Evolutionary conservation across 768 basidiomycete genomes (phyloP).

Genomic region (Podaxis sp.): DNA sequence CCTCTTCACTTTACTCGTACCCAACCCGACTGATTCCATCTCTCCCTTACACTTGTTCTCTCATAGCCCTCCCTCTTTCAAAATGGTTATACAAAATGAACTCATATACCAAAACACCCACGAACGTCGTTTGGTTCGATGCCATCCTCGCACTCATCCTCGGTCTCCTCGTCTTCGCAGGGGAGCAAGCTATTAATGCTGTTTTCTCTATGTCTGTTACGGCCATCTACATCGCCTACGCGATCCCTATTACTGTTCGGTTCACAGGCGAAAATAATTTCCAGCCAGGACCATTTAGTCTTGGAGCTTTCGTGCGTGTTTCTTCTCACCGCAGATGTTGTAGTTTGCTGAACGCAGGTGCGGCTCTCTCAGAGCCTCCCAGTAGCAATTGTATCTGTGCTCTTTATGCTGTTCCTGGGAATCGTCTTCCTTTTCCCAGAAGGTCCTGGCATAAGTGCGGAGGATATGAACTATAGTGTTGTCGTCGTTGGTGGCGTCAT

Average conservation of each 20-base stretch:
- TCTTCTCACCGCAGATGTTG: background rate
- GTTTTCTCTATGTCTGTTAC: conserved; percentile 52
- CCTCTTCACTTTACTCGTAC: background rate
- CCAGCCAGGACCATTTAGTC: conserved; percentile 56
- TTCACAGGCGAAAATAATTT: conserved; percentile 48
- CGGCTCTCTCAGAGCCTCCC: conserved; percentile 48
- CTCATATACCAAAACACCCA: conserved; percentile 51
- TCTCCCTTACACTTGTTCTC: background rate
- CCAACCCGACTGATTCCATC: background rate
- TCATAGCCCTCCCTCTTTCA: conserved; percentile 60
- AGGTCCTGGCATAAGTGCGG: conserved; percentile 43
- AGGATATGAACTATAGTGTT: conserved; percentile 72
- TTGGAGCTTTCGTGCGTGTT: conserved; percentile 36
- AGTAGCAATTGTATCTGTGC: conserved; percentile 53
- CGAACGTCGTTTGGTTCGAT: conserved; percentile 57
- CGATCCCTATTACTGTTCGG: conserved; percentile 53
- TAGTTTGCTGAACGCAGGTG: background rate
- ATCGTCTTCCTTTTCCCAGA: conserved; percentile 68
- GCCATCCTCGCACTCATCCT: conserved; percentile 47
- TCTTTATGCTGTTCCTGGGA: conserved; percentile 68
- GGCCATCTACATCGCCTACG: conserved; percentile 49
- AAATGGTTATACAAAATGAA: conserved; percentile 61
- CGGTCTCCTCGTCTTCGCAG: conserved; percentile 62
- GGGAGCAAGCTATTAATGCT: conserved; percentile 56
- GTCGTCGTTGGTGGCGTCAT: conserved; percentile 68